Evolutionary conservation across 1,284 basidiomycete genomes (phyloP).

Genomic region (Neonothopanus nambi): DNA sequence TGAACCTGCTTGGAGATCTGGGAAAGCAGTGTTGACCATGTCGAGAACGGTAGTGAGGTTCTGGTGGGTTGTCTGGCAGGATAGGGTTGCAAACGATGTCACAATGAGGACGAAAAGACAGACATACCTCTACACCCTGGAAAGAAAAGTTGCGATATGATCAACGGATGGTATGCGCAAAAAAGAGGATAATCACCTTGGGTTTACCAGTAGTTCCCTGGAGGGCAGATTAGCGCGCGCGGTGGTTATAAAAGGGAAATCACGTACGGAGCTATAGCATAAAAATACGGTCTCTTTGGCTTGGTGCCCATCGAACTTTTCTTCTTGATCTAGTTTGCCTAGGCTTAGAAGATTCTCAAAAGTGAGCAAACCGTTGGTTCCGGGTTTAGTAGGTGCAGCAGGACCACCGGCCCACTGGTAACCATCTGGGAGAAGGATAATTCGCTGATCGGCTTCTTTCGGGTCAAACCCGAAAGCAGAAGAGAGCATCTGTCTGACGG

Average conservation of each 20-base stretch:
- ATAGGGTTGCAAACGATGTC: background rate
- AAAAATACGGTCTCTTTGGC: constrained; percentile 59
- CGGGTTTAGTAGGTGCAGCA: constrained; percentile 23
- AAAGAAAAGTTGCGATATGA: background rate
- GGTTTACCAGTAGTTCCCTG: constrained; percentile 58
- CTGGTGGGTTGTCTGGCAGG: constrained; percentile 58
- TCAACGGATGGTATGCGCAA: background rate
- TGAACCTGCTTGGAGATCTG: constrained; percentile 31
- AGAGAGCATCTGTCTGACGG: constrained; percentile 44
- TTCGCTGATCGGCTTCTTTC: constrained; percentile 38
- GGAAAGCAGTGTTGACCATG: constrained; percentile 44
- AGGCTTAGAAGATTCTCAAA: constrained; percentile 45
- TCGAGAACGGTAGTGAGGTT: constrained; percentile 57
- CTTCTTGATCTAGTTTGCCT: constrained; percentile 47
- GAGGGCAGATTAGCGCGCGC: too few species aligned
- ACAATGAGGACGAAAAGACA: too few species aligned
- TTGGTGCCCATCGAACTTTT: constrained; percentile 47
- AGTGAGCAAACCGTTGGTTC: constrained; percentile 30
- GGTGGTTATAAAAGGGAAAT: too few species aligned
- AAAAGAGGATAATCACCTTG: constrained; percentile 34
- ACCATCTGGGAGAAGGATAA: constrained; percentile 45
- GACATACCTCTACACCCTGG: constrained; percentile 37
- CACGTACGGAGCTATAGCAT: constrained; percentile 58
- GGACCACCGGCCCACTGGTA: constrained; percentile 42
- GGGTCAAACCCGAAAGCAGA: constrained; percentile 33